Evolutionary conservation across 345 rosid species (phyloP), one percentile per base, ranked within the genome.

Genomic region (Hibiscus mutabilis): DNA sequence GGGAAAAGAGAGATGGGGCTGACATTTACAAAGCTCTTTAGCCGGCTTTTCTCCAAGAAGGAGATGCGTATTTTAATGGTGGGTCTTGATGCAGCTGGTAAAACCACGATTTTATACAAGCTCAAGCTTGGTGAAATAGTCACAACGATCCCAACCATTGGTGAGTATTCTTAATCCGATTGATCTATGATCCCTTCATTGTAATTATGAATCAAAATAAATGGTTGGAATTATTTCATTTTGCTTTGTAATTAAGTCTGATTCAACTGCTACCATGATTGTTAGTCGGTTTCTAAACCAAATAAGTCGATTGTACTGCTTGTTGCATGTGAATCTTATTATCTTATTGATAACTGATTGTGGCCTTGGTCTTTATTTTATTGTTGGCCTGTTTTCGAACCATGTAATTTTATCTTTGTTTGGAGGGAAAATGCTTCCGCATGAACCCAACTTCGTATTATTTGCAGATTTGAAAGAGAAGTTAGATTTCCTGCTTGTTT

Each of bases 61-160:
- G 92, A 90, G 84, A 88, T 90, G 91, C 66, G 92, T 33, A 90
- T 90, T 85, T 82, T 90, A 79, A 90, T 90, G 96, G 92, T 90
- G 60, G 96, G 96, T 84, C 91, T 90, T 3, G 96, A 90, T 69
- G 95, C 95, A 44, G 91, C 95, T 58, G 95, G 96, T 83, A 89
- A 89, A 82, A 89, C 96, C 75, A 90, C 93, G 7, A 90, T 86
- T 64, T n/a, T 90, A 70, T 90, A 88, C 82, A 90, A 90, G 88
- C 91, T 90, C 44, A 90, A 88, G 85, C 92, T 90, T 59, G 92
- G 96, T 4, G 92, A 90, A 74, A 90, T 90, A 37, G 96, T 90
- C 74, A 88, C 96, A 76, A 88, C 92, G 19, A 90, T 90, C 71
- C 92, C 96, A 6, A 90, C 96, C 66, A 90, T 90, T 4, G 88